phyloP scores from a whole-genome alignment of 1,139 yeast species.

The Geotrichum restrictum region DNA sequence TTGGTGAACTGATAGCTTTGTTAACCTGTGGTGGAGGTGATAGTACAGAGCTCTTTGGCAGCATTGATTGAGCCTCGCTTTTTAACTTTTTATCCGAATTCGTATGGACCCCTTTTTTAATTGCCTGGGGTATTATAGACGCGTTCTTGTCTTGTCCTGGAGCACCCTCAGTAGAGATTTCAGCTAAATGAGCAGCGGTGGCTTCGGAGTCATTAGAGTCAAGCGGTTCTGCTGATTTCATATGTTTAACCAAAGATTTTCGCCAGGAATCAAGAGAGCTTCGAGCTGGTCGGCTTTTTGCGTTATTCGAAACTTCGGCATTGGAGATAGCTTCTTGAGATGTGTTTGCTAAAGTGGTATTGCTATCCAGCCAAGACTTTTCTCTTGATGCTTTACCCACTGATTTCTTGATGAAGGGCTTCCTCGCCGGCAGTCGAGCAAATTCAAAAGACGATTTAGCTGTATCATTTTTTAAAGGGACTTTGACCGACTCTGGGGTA shows the following conservation, averaged over 20 bases:
- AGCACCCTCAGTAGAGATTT: no score
- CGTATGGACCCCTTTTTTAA: no score
- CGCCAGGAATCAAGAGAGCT: not conserved
- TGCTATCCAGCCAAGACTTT: conserved; percentile 19
- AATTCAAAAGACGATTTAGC: conserved; percentile 37
- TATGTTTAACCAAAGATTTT: conserved; percentile 6
- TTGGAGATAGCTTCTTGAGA: conserved; percentile 11
- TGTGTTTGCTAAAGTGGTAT: conserved; percentile 8
- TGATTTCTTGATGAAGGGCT: conserved; percentile 44
- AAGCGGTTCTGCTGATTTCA: conserved; percentile 3
- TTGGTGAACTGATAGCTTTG: no score
- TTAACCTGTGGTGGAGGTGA: no score
- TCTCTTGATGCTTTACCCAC: conserved; percentile 15
- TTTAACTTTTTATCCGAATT: no score
- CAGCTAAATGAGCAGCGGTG: no score
- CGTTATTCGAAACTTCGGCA: conserved; percentile 19
- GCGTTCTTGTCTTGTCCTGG: no score
- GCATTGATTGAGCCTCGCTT: no score
- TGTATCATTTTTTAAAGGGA: conserved; percentile 29
- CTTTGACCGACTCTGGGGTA: conserved; percentile 22
- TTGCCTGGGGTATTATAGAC: no score
- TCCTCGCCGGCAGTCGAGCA: conserved; percentile 46
- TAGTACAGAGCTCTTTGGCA: no score
- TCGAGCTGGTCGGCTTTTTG: no score
- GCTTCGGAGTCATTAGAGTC: no score